Conservation (phyloP, 2,329 filamentous ascomycete genomes). For the Arthrobotrys megalospora region DNA sequence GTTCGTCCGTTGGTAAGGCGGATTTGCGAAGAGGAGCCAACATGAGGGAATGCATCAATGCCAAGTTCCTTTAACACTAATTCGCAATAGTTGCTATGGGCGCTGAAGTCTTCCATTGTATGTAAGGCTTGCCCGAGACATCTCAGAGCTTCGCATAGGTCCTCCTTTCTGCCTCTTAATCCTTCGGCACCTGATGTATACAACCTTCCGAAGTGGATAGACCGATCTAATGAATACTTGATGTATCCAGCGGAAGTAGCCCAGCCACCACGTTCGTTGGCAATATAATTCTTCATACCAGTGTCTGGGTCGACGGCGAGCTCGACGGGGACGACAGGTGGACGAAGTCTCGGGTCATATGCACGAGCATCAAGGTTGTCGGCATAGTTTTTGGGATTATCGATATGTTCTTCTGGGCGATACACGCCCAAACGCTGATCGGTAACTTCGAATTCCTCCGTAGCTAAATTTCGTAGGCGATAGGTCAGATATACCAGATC, state of each 20-base stretch:
- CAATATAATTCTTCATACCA: slow-evolving; percentile 99
- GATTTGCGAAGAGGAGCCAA: slow-evolving; percentile 77
- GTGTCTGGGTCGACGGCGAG: slow-evolving; percentile 81
- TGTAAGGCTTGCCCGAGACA: slow-evolving; percentile 83
- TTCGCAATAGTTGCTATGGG: slow-evolving; percentile 88
- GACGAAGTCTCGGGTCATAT: slow-evolving; percentile 84
- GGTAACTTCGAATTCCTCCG: slow-evolving; percentile 86
- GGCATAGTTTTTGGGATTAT: slow-evolving; percentile 87
- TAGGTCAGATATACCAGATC: neutral
- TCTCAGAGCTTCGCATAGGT: slow-evolving; percentile 84
- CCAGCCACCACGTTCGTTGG: slow-evolving; percentile 89
- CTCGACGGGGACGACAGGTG: slow-evolving; percentile 80
- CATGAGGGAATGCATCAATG: slow-evolving; percentile 80
- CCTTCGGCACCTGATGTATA: slow-evolving; percentile 78
- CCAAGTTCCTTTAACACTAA: slow-evolving; percentile 81
- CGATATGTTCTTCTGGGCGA: slow-evolving; percentile 78
- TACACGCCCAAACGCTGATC: slow-evolving; percentile 85
- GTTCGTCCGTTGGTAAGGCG: slow-evolving; percentile 74
- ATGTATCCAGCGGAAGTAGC: slow-evolving; percentile 91
- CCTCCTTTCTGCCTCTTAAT: slow-evolving; percentile 76
- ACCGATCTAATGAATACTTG: slow-evolving; percentile 79
- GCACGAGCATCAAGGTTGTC: slow-evolving; percentile 88
- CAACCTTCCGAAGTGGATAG: slow-evolving; percentile 82
- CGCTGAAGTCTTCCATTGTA: slow-evolving; percentile 84
- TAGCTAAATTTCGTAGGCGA: slow-evolving; percentile 70